These are phyloP conservation scores for Eucalyptus cloeziana DNA, from an alignment of 345 rosid genomes.

Conservation along the genomic window DNA sequence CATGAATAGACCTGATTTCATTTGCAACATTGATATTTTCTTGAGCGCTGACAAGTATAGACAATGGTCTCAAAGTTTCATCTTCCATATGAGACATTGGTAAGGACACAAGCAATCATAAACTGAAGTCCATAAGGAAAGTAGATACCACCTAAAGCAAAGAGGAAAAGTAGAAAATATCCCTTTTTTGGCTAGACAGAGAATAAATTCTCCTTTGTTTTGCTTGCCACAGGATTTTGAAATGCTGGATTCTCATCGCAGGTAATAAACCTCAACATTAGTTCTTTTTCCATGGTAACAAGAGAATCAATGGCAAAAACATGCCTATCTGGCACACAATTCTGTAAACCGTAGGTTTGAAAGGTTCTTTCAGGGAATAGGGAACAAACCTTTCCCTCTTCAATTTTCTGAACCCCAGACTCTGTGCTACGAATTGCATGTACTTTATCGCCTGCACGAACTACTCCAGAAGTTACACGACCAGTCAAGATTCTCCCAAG, in stretches of 20 bases:
- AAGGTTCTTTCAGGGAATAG: background rate
- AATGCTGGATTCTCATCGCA: background rate
- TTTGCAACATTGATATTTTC: background rate
- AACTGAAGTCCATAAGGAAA: background rate
- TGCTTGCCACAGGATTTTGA: background rate
- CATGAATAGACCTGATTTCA: background rate
- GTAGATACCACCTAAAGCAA: background rate
- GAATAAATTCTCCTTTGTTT: background rate
- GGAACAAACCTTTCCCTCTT: slow-evolving; percentile 83
- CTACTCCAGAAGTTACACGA: slow-evolving; percentile 60
- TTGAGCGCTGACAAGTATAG: background rate
- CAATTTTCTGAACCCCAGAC: slow-evolving; percentile 66
- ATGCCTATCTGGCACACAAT: background rate
- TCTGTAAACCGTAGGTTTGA: background rate
- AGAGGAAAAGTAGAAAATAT: background rate
- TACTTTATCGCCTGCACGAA: slow-evolving; percentile 74
- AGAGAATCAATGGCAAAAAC: background rate
- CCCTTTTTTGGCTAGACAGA: background rate
- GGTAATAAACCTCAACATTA: background rate
- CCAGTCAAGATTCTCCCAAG: slow-evolving; percentile 96
- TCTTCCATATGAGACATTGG: background rate
- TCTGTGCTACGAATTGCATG: slow-evolving; percentile 66
- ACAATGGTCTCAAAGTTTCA: background rate
- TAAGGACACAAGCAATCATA: background rate
- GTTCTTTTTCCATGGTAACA: background rate